Base-by-base conservation (phyloP, 768 basidiomycete genomes). In the Lactarius vividus region DNA sequence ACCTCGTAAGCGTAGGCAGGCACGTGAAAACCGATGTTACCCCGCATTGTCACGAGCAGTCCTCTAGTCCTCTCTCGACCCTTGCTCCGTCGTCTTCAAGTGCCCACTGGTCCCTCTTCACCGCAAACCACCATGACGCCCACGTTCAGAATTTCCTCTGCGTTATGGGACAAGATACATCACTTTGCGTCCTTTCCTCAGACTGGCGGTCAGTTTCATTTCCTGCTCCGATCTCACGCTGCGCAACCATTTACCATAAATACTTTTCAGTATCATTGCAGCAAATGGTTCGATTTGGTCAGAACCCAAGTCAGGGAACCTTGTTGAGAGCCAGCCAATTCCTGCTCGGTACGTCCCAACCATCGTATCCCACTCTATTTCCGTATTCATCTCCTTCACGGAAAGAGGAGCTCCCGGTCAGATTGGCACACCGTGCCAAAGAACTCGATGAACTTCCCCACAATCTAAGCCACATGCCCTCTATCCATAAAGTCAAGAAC, bases 241-340 rank as follows among this genome's bases (percentile, higher is more conserved):
- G 46, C 10, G 4, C 35, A 20, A n/a, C 57, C 65, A 59, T 61
- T 61, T 68, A 59, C 26, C 29, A 4, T 42, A 59, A 16, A 40
- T 49, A 15, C 15, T 13, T n/a, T 40, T 61, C 72, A 92, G 96
- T 98, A 3, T 97, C 95, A 0, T 82, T 98, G 23, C 92, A 97
- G 77, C 96, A 98, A 78, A 98, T 99, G 96, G 94, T 97, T 58
- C 84, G 91, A 61, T 98, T 99, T 73, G 96, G 96, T 0, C 94
- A 97, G 79, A 92, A 98, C 73, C 96, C 96, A 0, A 89, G 87
- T 62, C 93, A 96, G 74, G 96, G 96, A 0, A 99, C 96, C 0
- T 82, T 99, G 13, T 78, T 98, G n/a, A 90, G 89, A 73, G 97
- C 92, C 0, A 89, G 89, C 71, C 92, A 95, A 74, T 96, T 96